These are phyloP conservation scores for Musa balbisiana DNA, from an alignment of 202 grass and related monocot genomes.

Conservation along the genomic window DNA sequence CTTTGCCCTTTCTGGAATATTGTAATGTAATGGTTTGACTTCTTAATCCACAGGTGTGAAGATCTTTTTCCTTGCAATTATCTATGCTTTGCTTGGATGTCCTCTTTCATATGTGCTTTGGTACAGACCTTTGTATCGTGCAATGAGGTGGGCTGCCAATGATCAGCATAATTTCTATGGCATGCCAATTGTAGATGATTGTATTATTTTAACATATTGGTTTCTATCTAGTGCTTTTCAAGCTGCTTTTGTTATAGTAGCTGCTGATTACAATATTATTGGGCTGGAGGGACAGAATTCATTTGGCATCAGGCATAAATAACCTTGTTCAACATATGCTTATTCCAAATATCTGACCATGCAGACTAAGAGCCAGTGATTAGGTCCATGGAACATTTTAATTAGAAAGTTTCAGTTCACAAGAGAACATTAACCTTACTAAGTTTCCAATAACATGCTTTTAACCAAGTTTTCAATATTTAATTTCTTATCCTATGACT, in stretches of 20 bases:
- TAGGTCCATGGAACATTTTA: no score
- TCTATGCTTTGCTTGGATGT: conserved; percentile 77
- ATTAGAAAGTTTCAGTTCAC: no score
- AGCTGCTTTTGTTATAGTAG: background rate
- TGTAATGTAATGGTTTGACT: background rate
- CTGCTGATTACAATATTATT: background rate
- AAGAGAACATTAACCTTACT: no score
- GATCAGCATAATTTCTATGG: background rate
- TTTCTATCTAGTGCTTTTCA: background rate
- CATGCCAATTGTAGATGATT: no score
- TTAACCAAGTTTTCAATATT: background rate
- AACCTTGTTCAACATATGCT: no score
- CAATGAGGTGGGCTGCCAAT: conserved; percentile 60
- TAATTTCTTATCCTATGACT: background rate
- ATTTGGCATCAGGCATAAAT: no score
- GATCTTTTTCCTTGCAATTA: conserved; percentile 64
- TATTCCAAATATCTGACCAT: no score
- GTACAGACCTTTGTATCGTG: conserved; percentile 79
- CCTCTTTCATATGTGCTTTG: conserved; percentile 90
- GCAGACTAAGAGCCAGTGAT: no score
- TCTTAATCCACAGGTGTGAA: conserved; percentile 46
- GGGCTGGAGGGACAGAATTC: background rate
- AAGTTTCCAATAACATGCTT: background rate
- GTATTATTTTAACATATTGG: background rate
- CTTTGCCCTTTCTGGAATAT: conserved; percentile 18